These are phyloP conservation scores for Salinomyces thailandicus DNA, from an alignment of 2,329 filamentous ascomycete species.

Conservation along the genomic window DNA sequence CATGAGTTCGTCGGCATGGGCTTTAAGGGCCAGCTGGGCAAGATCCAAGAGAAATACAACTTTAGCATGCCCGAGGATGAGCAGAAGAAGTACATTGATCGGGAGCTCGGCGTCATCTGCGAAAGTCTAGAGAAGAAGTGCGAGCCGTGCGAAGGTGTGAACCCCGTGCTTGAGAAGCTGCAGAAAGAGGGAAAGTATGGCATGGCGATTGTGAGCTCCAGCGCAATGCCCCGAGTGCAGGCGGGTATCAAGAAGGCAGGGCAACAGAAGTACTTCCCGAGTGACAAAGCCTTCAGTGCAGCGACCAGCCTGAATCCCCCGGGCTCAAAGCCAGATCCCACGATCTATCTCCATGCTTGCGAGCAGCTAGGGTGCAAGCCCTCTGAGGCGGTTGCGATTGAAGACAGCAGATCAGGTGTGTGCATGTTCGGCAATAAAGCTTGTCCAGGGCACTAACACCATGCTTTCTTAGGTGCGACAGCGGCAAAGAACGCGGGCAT, in stretches of 20 bases:
- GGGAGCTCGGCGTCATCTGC: conserved; percentile 76
- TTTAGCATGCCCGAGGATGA: conserved; percentile 61
- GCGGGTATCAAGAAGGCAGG: conserved; percentile 70
- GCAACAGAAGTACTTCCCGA: conserved; percentile 70
- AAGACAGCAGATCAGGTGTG: conserved; percentile 69
- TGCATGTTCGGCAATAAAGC: no score
- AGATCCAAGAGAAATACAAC: conserved; percentile 63
- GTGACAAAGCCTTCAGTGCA: conserved; percentile 67
- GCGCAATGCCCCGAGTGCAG: conserved; percentile 64
- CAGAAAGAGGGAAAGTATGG: conserved; percentile 48
- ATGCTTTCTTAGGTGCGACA: conserved; percentile 46
- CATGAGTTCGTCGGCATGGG: conserved; percentile 85
- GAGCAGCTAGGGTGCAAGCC: conserved; percentile 61
- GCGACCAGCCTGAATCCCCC: conserved; percentile 66
- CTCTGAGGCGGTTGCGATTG: conserved; percentile 65
- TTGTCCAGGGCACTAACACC: no score
- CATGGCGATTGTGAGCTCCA: conserved; percentile 71
- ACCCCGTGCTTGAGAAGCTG: conserved; percentile 51
- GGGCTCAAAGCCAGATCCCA: conserved; percentile 81
- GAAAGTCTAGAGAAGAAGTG: conserved; percentile 50
- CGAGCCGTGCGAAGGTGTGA: conserved; percentile 36
- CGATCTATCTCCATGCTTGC: conserved; percentile 73
- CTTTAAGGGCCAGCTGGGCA: conserved; percentile 81
- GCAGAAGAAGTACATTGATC: conserved; percentile 60
- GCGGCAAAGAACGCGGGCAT: conserved; percentile 70